Conservation (phyloP, 352 stramenopile genomes). For the Peronospora tabacina region DNA sequence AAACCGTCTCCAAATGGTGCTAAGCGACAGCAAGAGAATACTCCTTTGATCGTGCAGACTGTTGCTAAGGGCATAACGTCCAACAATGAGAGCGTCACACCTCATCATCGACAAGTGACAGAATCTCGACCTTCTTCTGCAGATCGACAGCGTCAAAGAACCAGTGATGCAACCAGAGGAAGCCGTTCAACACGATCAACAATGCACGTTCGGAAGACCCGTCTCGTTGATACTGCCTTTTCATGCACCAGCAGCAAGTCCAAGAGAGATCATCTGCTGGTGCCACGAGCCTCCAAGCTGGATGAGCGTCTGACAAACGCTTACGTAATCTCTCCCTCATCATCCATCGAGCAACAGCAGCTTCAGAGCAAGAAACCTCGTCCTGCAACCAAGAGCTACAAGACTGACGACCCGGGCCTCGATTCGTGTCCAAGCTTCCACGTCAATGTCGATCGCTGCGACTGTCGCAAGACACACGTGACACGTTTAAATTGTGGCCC, state of each 20-base stretch:
- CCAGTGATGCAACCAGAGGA: slow-evolving; percentile 6
- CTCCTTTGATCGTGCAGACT: no score
- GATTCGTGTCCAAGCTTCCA: slow-evolving; percentile 14
- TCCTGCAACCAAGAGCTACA: slow-evolving; percentile 1
- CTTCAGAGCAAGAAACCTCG: slow-evolving; percentile 4
- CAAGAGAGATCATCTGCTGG: no score
- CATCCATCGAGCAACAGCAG: slow-evolving; percentile 20
- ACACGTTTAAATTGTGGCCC: no score
- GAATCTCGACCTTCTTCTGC: no score
- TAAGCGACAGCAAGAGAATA: no score
- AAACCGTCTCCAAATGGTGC: no score
- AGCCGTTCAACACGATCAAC: slow-evolving; percentile 1
- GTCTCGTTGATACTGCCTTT: not conserved
- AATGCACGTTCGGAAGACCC: not conserved
- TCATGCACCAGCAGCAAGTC: no score
- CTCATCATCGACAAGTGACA: no score
- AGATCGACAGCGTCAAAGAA: not conserved
- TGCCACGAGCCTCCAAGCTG: not conserved
- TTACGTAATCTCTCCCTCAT: slow-evolving; percentile 16
- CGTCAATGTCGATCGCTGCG: slow-evolving; percentile 22
- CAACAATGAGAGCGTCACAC: no score
- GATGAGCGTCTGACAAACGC: slow-evolving; percentile 8
- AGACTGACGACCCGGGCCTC: slow-evolving; percentile 9
- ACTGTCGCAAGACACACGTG: slow-evolving; percentile 14
- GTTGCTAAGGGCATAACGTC: no score